Evolutionary conservation across 2,329 filamentous ascomycete species (phyloP).

Genomic region (Hymenoscyphus fraxineus): DNA sequence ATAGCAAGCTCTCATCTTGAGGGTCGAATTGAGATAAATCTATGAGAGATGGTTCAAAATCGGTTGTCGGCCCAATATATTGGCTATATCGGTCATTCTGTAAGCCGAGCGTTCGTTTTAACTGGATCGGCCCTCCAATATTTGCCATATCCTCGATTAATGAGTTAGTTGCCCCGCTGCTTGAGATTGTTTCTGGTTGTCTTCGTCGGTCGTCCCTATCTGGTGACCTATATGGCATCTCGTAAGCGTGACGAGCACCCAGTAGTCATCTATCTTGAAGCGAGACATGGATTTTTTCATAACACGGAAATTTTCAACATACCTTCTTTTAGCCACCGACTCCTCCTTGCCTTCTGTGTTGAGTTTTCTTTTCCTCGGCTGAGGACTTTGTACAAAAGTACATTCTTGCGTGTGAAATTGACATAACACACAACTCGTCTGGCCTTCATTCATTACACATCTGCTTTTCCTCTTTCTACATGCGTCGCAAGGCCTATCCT

Average conservation of each 20-base stretch:
- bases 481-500: conserved; percentile 63
- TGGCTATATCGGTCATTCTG: conserved; percentile 76
- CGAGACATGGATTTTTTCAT: not conserved
- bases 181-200: conserved; percentile 57
- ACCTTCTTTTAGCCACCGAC: conserved; percentile 66
- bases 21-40: conserved; percentile 76
- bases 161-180: conserved; percentile 58
- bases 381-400: conserved; percentile 72
- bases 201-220: conserved; percentile 51
- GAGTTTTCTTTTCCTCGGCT: conserved; percentile 75
- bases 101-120: conserved; percentile 69
- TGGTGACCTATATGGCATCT: conserved; percentile 47
- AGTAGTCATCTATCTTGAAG: conserved; percentile 14
- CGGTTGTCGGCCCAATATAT: conserved; percentile 78
- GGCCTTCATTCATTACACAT: conserved; percentile 75
- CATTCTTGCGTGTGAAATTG: conserved; percentile 75
- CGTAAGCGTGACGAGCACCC: conserved; percentile 20
- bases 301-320: conserved; percentile 25
- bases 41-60: conserved; percentile 80
- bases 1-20: conserved; percentile 73
- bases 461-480: conserved; percentile 71
- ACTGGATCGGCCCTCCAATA: conserved; percentile 60
- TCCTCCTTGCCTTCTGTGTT: conserved; percentile 55
- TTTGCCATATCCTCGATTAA: conserved; percentile 69
- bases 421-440: conserved; percentile 69